These are phyloP conservation scores for Xylariaceae sp. DNA, from an alignment of 2,329 filamentous ascomycete genomes.

Conservation along the genomic window DNA sequence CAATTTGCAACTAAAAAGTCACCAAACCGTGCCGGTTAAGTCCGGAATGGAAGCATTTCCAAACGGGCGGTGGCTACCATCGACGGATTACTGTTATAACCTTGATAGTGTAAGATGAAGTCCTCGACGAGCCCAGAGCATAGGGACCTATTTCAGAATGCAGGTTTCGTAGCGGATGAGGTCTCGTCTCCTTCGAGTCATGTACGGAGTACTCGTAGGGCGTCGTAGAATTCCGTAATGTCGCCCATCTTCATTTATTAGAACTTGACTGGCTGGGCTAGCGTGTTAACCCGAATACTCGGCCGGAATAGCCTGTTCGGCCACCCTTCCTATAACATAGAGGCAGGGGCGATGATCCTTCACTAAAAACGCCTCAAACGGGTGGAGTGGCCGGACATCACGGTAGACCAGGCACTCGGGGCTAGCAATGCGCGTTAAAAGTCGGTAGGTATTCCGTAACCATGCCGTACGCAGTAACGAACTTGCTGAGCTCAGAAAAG, in stretches of 20 bases:
- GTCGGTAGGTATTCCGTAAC: background rate
- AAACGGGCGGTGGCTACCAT: no score
- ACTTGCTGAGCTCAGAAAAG: slow-evolving; percentile 7
- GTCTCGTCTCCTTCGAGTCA: no score
- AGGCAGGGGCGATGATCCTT: background rate
- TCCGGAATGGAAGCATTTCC: no score
- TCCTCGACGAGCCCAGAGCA: no score
- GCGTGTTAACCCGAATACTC: background rate
- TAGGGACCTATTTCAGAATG: no score
- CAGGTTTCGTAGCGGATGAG: no score
- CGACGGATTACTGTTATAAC: no score
- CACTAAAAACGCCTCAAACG: background rate
- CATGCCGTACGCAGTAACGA: background rate
- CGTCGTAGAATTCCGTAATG: background rate
- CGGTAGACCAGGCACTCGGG: background rate
- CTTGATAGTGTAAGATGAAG: no score
- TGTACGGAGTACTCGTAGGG: no score
- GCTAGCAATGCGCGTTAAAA: background rate
- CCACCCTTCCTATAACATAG: background rate
- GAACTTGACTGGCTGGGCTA: background rate
- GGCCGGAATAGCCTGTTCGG: background rate
- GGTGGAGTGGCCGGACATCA: background rate
- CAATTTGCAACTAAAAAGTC: no score
- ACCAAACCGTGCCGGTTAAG: no score
- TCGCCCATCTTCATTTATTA: background rate